Conservation (phyloP, 2,329 filamentous ascomycete genomes). For the Plenodomus biglobosus region DNA sequence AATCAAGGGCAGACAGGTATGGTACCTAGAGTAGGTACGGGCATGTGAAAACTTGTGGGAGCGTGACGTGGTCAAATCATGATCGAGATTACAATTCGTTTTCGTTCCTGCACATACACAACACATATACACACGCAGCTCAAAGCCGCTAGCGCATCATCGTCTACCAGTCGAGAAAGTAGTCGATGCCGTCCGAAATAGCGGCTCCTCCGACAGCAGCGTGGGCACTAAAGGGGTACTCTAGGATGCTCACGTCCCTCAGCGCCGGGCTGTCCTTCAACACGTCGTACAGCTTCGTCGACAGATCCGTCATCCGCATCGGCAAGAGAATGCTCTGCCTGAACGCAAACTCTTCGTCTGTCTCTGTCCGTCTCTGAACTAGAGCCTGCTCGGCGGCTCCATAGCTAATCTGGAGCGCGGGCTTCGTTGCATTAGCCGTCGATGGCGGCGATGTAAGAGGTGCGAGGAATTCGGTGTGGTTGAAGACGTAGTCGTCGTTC, state of each 20-base stretch:
- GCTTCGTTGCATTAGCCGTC: constrained; percentile 16
- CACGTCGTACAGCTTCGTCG: constrained; percentile 24
- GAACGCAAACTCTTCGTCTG: constrained; percentile 28
- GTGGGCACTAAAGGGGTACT: constrained; percentile 39
- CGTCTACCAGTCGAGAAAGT: constrained; percentile 35
- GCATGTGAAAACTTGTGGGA: too few species aligned
- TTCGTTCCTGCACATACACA: too few species aligned
- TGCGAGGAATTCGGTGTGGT: constrained; percentile 21
- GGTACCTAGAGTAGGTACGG: too few species aligned
- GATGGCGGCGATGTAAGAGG: constrained; percentile 10
- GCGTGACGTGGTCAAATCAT: too few species aligned
- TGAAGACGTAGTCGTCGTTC: constrained; percentile 49
- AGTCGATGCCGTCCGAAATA: constrained; percentile 37
- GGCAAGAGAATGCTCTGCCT: constrained; percentile 27
- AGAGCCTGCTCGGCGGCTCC: constrained; percentile 33
- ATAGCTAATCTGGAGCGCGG: constrained; percentile 38
- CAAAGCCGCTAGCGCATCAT: not conserved
- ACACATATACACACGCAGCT: not conserved
- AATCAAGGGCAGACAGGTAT: too few species aligned
- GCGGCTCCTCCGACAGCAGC: constrained; percentile 32
- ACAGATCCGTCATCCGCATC: constrained; percentile 27
- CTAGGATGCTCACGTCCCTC: constrained; percentile 31
- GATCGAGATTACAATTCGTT: too few species aligned
- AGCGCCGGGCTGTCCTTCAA: constrained; percentile 24
- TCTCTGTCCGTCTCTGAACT: constrained; percentile 30